Evolutionary conservation across 1,284 basidiomycete species (phyloP).

Genomic region (Puccinia sorghi): DNA sequence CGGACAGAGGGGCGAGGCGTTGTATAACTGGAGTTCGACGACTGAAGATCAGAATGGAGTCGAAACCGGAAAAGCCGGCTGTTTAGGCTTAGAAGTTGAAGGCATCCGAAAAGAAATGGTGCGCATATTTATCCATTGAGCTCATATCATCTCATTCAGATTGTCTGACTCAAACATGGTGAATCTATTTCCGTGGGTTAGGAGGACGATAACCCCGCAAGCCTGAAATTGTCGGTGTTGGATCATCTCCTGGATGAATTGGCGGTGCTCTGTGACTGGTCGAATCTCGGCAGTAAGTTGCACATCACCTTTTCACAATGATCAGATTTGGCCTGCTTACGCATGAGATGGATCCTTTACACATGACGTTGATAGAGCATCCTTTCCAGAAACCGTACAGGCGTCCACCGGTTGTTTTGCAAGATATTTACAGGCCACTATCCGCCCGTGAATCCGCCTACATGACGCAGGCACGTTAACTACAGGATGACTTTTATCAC

Average conservation of each 20-base stretch:
- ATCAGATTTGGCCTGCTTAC: too few relatives aligned
- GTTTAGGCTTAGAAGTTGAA: slow-evolving; percentile 69
- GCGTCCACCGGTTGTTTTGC: slow-evolving; percentile 2
- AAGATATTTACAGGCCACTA: slow-evolving; percentile 33
- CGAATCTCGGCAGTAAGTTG: slow-evolving; percentile 61
- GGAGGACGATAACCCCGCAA: slow-evolving; percentile 17
- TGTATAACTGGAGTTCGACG: slow-evolving; percentile 63
- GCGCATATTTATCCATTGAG: background rate
- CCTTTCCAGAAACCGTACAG: slow-evolving; percentile 14
- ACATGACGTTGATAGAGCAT: background rate
- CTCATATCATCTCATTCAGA: too few relatives aligned
- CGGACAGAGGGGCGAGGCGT: slow-evolving; percentile 57
- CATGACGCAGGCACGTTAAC: slow-evolving; percentile 30
- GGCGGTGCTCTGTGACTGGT: slow-evolving; percentile 68
- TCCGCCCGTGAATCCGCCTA: slow-evolving; percentile 27
- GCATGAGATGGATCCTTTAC: too few relatives aligned
- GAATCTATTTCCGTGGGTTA: slow-evolving; percentile 58
- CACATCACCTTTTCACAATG: slow-evolving; percentile 54
- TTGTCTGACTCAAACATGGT: too few relatives aligned
- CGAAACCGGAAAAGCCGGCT: slow-evolving; percentile 63
- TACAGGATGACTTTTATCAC: background rate
- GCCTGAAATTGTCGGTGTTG: slow-evolving; percentile 61
- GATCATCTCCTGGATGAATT: slow-evolving; percentile 72
- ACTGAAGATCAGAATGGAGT: slow-evolving; percentile 52
- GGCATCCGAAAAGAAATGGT: slow-evolving; percentile 60